phyloP scores from a whole-genome alignment of 2,329 filamentous ascomycete species.

The Apiospora saccharicola region DNA sequence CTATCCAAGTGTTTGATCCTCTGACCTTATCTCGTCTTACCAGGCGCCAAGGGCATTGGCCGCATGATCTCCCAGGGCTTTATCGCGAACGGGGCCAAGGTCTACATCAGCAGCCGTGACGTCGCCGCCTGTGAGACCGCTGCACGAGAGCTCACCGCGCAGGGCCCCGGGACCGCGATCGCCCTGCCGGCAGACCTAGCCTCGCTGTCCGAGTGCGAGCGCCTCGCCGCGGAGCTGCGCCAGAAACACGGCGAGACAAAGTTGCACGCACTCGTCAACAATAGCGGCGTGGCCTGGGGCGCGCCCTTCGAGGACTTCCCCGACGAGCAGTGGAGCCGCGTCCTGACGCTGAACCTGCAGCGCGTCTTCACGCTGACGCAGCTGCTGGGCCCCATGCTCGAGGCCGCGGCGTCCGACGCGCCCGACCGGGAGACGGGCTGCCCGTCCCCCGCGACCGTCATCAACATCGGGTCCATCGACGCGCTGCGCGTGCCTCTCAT shows the following conservation, averaged over 20 bases:
- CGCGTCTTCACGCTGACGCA: constrained; percentile 74
- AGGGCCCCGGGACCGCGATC: constrained; percentile 59
- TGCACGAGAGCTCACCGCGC: constrained; percentile 62
- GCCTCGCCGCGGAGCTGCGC: constrained; percentile 59
- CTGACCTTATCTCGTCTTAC: not conserved
- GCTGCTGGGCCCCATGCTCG: constrained; percentile 64
- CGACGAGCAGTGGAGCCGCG: constrained; percentile 63
- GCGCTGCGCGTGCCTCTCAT: constrained; percentile 65
- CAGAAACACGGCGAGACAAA: constrained; percentile 51
- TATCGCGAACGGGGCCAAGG: constrained; percentile 67
- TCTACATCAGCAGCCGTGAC: constrained; percentile 73
- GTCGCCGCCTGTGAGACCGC: constrained; percentile 63
- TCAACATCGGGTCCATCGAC: constrained; percentile 72
- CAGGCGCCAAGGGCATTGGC: constrained; percentile 67
- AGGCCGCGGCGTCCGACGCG: constrained; percentile 50
- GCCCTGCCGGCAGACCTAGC: constrained; percentile 72
- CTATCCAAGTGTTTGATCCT: not conserved
- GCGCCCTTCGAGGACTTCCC: constrained; percentile 66
- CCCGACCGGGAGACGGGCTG: constrained; percentile 40
- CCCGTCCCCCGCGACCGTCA: constrained; percentile 61
- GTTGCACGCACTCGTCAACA: constrained; percentile 71
- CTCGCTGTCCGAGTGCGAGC: constrained; percentile 61
- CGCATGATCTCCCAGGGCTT: constrained; percentile 74
- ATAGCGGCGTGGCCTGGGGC: constrained; percentile 71
- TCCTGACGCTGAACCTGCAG: constrained; percentile 71